Base-by-base conservation (phyloP, 345 rosid species). In the Lumnitzera littorea region DNA sequence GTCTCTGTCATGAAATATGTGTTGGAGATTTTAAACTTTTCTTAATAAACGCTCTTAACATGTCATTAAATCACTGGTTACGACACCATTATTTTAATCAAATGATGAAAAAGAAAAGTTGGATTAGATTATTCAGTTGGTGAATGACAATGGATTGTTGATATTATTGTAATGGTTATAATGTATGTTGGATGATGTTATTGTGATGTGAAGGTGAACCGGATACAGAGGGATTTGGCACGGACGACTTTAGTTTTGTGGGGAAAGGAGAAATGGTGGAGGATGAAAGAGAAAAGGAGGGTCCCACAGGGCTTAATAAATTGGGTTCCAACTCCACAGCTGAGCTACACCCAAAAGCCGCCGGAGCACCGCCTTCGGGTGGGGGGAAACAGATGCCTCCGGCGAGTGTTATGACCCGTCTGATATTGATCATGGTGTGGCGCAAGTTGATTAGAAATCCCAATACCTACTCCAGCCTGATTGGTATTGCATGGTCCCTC, bases 401-500 rank as follows among this genome's bases (percentile, higher is more conserved):
- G 56, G 76, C 95, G 4, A 92, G 91, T 66, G 98, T 92, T 27
- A 86, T 92, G 95, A 92, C 98, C 17, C 80, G 98, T 46, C 83
- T 92, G 31, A 92, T 92, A 41, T 69, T 92, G 69, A 90, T 92
- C 71, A 92, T 92, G 98, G 98, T 90, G 10, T 92, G 98, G 98
- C 70, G 98, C 56, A 92, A 92, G 70, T 95, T 92, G 41, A 92
- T 92, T 50, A 76, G 97, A 36, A 92, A 92, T 67, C 97, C 98
- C 67, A 92, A 92, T 78, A 92, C 97, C 7, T 92, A 92, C 73
- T 92, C 98, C 3, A 92, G 98, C 74, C 85, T 92, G 15, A 76
- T 92, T 31, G 98, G 98, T 29, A 88, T 92, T 20, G 65, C 69
- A 43, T 92, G 98, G 97, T 82, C 98, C 55, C 86, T 92, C 48